Percentiles rank a stretch among this genome's conserved stretches.
These are phyloP conservation scores for Teunomyces kruisii DNA, from an alignment of 805 yeast genomes.

Conservation along the genomic window DNA sequence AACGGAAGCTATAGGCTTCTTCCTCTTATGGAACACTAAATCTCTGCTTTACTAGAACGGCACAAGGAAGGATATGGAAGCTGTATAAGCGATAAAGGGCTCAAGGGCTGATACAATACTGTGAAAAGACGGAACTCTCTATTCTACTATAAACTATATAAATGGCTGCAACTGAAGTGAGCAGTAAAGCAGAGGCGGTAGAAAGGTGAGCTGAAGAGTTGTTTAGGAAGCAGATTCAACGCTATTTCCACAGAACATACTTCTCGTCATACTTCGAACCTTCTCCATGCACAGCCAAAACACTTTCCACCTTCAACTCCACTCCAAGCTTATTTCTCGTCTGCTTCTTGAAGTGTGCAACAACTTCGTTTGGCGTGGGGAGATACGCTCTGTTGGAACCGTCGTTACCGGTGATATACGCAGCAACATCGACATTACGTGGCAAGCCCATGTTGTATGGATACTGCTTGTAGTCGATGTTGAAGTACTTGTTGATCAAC, in stretches of 20 bases:
- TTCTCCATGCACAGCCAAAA: conserved; percentile 59
- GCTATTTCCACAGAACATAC: conserved; percentile 40
- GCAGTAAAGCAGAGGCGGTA: no score
- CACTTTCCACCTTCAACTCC: conserved; percentile 54
- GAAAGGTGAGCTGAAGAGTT: no score
- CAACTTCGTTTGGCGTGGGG: conserved; percentile 66
- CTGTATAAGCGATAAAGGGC: no score
- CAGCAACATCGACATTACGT: conserved; percentile 59
- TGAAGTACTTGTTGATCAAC: conserved; percentile 39
- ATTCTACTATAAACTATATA: no score
- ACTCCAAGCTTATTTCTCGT: conserved; percentile 61
- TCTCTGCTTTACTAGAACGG: no score
- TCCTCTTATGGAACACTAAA: no score
- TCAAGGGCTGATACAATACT: no score
- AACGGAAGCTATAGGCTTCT: no score
- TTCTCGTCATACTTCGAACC: conserved; percentile 39
- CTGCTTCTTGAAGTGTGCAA: conserved; percentile 56
- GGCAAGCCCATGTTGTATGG: conserved; percentile 83
- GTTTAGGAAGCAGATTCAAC: not conserved
- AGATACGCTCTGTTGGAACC: conserved; percentile 64
- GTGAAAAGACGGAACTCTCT: no score
- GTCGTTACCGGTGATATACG: conserved; percentile 69
- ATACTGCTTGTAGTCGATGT: conserved; percentile 41
- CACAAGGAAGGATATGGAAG: no score
- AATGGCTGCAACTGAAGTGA: no score